phyloP scores from a whole-genome alignment of 768 basidiomycete genomes.

The Neoboletus magnificus region DNA sequence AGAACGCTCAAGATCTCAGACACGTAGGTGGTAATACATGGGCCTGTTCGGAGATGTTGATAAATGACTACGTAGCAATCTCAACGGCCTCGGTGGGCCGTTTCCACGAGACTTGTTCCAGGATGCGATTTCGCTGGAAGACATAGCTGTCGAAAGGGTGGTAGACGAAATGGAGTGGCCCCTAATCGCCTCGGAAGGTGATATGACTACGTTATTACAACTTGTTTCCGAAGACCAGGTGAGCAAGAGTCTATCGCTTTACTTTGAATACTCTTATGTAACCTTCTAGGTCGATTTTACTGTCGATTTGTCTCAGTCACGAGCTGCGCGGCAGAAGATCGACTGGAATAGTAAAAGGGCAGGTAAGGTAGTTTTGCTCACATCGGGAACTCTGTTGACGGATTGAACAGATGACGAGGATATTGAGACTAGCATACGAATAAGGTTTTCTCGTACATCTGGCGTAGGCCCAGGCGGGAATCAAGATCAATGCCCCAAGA shows the following conservation, averaged over 20 bases:
- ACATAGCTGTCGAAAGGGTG: slow-evolving; percentile 46
- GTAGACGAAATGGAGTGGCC: slow-evolving; percentile 75
- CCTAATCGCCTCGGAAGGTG: slow-evolving; percentile 74
- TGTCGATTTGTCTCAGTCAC: slow-evolving; percentile 62
- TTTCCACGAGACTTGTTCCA: slow-evolving; percentile 63
- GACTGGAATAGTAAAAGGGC: slow-evolving; percentile 92
- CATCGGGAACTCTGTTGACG: slow-evolving; percentile 3
- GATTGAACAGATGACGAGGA: slow-evolving; percentile 69
- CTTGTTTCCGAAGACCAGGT: slow-evolving; percentile 83
- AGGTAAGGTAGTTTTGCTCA: slow-evolving; percentile 41
- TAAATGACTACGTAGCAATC: slow-evolving; percentile 46
- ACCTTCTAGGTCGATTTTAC: slow-evolving; percentile 61
- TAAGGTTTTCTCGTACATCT: slow-evolving; percentile 36
- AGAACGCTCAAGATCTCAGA: slow-evolving; percentile 77
- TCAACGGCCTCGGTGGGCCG: slow-evolving; percentile 61
- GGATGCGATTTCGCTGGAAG: slow-evolving; percentile 66
- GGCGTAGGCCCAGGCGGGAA: slow-evolving; percentile 14
- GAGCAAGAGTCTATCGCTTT: slow-evolving; percentile 9
- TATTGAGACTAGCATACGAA: slow-evolving; percentile 65
- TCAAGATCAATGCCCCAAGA: slow-evolving; percentile 10
- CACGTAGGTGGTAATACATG: slow-evolving; percentile 34
- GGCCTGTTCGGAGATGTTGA: background rate
- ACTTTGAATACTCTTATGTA: background rate
- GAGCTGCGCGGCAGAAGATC: slow-evolving; percentile 49
- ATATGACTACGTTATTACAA: slow-evolving; percentile 70